phyloP scores from a whole-genome alignment of 306 rosid species.

The Lotus japonicus region DNA sequence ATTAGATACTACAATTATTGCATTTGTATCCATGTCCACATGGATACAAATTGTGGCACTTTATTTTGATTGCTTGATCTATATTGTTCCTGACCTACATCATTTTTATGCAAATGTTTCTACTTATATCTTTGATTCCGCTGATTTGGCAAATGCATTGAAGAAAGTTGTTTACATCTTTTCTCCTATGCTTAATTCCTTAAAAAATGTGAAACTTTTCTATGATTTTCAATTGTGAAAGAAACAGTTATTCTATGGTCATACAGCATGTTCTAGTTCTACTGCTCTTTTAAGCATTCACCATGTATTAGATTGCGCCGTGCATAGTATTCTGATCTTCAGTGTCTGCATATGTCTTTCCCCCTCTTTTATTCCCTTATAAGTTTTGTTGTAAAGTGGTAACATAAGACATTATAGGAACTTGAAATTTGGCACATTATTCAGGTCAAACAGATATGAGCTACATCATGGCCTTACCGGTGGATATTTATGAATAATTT shows the following conservation, averaged over 20 bases:
- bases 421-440: conserved; percentile 6
- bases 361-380: neutral
- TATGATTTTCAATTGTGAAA: neutral
- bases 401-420: neutral
- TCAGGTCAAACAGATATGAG: conserved; percentile 3
- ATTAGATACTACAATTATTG: neutral
- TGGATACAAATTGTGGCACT: neutral
- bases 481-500: conserved; percentile 14
- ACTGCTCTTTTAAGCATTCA: neutral
- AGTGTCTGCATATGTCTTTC: neutral
- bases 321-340: no score
- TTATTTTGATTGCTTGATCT: neutral
- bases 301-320: no score
- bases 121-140: neutral
- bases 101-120: neutral
- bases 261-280: neutral
- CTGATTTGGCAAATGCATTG: conserved; percentile 4
- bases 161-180: neutral
- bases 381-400: neutral
- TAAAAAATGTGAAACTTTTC: neutral
- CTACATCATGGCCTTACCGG: conserved; percentile 9
- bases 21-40: neutral
- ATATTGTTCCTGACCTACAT: neutral
- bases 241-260: neutral
- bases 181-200: neutral